Base-by-base conservation (phyloP, 2,329 filamentous ascomycete species). In the Venturia carpophila region DNA sequence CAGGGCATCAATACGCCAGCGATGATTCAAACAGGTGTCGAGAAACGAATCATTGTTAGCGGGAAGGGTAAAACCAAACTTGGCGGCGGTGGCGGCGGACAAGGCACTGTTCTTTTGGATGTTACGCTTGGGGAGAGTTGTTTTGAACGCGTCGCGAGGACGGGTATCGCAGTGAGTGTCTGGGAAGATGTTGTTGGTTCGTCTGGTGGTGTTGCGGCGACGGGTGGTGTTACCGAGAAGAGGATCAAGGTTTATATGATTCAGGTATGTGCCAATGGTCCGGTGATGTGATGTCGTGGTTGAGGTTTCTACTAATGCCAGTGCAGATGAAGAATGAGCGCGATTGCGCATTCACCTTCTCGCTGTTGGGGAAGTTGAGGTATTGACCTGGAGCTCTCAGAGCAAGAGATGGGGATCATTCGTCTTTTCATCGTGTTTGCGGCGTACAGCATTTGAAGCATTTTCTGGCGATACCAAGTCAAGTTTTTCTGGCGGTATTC, bases 161-260 rank as follows among this genome's bases (percentile, higher is more conserved):
- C 90, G 42, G 92, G 92, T 60, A 93, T 97, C 71, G 90, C 94
- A 1, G 87, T 96, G 65, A 92, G 89, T 69, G 88, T 97, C 43
- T 94, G 91, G 86, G 89, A 94, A 74, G 79, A 81, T 68, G 76
- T 75, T 19, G 71, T 74, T 13, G 56, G 45, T 9, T 27, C n/a
- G 15, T 21, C 47, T 4, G 47, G 86, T 61, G 84, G 87, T 68
- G 80, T 83, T 0, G 79, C 79, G 39, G 78, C 81, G 63, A 81
- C 80, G 3, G 86, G 85, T 34, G 85, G 87, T 42, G 83, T 85
- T 5, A 69, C 71, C 49, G 80, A 79, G 41, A 82, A 81, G 37
- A 79, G 78, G 67, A 83, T 81, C 52, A 82, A 78, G 67, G 80
- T 87, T 13, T 89, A 85, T 72, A 88, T 89, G 86, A 79, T 89